phyloP scores from a whole-genome alignment of 75 land plant species.

The Picea glauca region DNA sequence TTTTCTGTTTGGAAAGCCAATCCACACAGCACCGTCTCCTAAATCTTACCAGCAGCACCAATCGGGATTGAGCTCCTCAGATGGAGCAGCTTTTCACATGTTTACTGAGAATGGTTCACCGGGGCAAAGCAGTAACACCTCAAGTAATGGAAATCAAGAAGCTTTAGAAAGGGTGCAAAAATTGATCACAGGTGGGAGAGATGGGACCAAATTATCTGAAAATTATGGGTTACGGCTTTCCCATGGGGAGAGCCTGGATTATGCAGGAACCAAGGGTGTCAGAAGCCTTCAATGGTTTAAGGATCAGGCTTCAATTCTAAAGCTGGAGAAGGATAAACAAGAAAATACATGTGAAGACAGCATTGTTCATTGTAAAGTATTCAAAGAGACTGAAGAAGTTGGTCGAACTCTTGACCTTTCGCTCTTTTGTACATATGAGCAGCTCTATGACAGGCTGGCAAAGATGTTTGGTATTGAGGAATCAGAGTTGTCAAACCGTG shows the following conservation, averaged over 20 bases:
- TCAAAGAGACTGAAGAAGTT: conserved; percentile 46
- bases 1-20: conserved; percentile 79
- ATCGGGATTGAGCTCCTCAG: conserved; percentile 27
- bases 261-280: conserved; percentile 7
- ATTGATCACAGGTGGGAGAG: conserved; percentile 1
- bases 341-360: conserved; percentile 13
- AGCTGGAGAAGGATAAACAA: not conserved
- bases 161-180: conserved; percentile 10
- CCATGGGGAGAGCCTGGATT: not conserved
- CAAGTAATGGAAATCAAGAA: conserved; percentile 51
- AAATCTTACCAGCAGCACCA: conserved; percentile 27
- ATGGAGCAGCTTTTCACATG: conserved; percentile 23
- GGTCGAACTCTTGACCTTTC: conserved; percentile 52
- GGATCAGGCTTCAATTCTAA: conserved; percentile 16
- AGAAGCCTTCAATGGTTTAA: conserved; percentile 28
- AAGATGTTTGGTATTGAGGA: conserved; percentile 35
- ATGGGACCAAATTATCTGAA: conserved; percentile 5
- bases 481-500: conserved; percentile 18
- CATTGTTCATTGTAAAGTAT: conserved; percentile 43
- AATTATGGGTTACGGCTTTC: not conserved
- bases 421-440: conserved; percentile 35
- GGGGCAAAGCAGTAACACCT: conserved; percentile 26
- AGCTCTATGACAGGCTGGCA: conserved; percentile 37
- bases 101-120: conserved; percentile 11
- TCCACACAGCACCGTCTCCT: conserved; percentile 40